Evolutionary conservation across 2,329 filamentous ascomycete species (phyloP), one percentile per base, ranked within the genome.

Genomic region (Phyllosticta citribraziliensis): DNA sequence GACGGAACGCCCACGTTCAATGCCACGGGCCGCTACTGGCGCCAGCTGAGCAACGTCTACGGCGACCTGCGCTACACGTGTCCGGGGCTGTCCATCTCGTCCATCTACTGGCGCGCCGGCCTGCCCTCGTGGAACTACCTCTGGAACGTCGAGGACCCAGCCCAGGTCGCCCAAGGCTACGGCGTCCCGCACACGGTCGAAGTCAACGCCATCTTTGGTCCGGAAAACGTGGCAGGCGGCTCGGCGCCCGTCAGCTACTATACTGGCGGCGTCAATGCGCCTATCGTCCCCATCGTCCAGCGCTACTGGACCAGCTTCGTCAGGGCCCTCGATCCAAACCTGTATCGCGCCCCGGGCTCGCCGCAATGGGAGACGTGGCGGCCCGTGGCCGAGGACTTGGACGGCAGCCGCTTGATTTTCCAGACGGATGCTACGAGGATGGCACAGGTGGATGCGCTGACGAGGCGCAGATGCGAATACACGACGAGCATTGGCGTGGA

Each of bases 261-360:
- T 8, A 69, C 74, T 0, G 77, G 75, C 2, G 76, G 75, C 14
- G 72, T 73, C 14, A 90, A 91, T 65, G 79, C 75, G 1, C 68
- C 69, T 0, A 83, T 88, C 5, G 78, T 88, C 1, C 77, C 82
- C 0, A 73, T 87, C 0, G 80, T 88, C 27, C 86, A 89, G 67
- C 80, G 78, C 0, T 92, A 91, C 71, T 91, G 87, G 87, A 83
- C 84, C 1, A 88, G 84, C 65, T 92, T 92, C 69, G 84, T 92
- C 63, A 75, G 82, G 25, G 78, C 77, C 0, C 79, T 84, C 47
- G 78, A 92, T 70, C 88, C 88, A 0, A 92, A 91, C 68, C 76
- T 66, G 17, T 72, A 78, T 60, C 77, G 82, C 9, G 64, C 72
- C 52, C 47, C 64, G 0, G 79, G 77, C 0, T 75, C 76, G 52